Evolutionary conservation across 108 stramenopile genomes (phyloP).

Genomic region (Cyclotella sp.): DNA sequence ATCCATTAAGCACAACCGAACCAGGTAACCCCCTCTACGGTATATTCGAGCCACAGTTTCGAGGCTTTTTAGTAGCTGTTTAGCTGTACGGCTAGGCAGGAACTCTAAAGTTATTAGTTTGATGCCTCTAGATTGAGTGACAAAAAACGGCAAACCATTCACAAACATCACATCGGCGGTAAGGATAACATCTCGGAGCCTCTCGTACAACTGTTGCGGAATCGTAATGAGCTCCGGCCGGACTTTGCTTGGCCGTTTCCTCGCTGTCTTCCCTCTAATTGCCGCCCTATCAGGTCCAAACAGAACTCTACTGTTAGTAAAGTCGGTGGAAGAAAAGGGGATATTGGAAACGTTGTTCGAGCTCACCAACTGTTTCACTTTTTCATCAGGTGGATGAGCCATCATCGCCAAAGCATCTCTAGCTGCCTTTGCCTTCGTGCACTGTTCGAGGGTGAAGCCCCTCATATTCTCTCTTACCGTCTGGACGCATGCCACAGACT

Average conservation of each 20-base stretch:
- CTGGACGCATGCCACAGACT: neutral
- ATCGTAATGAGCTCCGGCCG: no score
- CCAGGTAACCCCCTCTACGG: neutral
- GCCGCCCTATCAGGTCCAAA: neutral
- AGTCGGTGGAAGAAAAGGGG: neutral
- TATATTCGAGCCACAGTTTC: neutral
- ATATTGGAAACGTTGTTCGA: no score
- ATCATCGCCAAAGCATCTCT: no score
- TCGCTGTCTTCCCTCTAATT: neutral
- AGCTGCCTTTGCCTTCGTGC: no score
- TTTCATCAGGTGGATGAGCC: no score
- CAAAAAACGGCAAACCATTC: neutral
- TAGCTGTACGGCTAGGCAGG: neutral
- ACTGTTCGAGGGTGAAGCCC: no score
- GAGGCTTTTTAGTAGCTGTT: neutral
- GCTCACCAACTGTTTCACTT: no score
- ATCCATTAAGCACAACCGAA: neutral
- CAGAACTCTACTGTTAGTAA: neutral
- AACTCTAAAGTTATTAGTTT: no score
- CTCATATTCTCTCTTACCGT: no score
- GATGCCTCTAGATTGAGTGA: no score
- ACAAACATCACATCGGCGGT: neutral
- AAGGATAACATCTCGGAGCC: neutral
- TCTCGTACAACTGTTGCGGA: neutral
- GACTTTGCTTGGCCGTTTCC: neutral